Conservation (phyloP, 441 rosid genomes). For the Croton setiger region DNA sequence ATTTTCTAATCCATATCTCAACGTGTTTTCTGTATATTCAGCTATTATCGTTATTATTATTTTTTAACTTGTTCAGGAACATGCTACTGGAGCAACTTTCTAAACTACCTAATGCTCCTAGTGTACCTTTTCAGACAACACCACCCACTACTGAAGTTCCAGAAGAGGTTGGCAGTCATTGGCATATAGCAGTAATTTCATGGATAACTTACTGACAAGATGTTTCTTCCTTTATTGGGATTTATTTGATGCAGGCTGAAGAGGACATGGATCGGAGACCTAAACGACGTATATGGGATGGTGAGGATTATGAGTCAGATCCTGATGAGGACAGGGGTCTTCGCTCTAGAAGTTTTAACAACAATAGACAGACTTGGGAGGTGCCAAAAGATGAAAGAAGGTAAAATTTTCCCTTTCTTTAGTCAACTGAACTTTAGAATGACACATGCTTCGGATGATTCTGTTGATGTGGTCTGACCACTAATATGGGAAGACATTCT, state of each 20-base stretch:
- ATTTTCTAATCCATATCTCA: background rate
- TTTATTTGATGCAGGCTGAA: constrained; percentile 53
- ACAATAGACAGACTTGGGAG: constrained; percentile 18
- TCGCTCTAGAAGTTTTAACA: constrained; percentile 33
- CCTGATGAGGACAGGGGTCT: constrained; percentile 65
- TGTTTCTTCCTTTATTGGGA: constrained; percentile 3
- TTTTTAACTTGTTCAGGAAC: constrained; percentile 43
- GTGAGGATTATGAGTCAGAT: constrained; percentile 71
- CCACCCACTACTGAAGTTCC: constrained; percentile 65
- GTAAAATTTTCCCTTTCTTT: constrained; percentile 24
- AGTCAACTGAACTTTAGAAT: background rate
- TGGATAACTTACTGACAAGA: background rate
- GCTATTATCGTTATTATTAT: background rate
- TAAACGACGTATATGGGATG: constrained; percentile 84
- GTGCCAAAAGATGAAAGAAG: constrained; percentile 37
- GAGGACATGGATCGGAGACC: constrained; percentile 81
- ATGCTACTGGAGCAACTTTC: constrained; percentile 77
- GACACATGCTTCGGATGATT: background rate
- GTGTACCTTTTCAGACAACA: constrained; percentile 79
- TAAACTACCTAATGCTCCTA: constrained; percentile 77
- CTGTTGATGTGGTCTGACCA: background rate
- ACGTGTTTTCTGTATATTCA: background rate
- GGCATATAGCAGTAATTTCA: background rate
- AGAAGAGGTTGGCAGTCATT: constrained; percentile 57
- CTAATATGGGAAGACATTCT: background rate